Evolutionary conservation across 2,329 filamentous ascomycete genomes (phyloP).

Genomic region (Aspergillus oerlinghausenensis): DNA sequence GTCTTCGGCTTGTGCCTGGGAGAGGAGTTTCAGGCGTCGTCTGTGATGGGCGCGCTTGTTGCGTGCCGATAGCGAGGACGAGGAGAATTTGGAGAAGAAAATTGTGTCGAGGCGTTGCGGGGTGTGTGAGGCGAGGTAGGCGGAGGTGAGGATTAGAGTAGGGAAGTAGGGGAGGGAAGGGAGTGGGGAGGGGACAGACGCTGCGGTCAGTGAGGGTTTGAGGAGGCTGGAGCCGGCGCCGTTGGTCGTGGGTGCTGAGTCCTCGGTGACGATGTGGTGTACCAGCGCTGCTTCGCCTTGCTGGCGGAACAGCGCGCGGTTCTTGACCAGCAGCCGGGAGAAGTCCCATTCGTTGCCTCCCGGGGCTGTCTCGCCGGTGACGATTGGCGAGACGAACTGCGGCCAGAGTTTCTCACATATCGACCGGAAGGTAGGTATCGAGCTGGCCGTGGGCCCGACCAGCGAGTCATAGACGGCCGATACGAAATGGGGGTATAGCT

Average conservation of each 20-base stretch:
- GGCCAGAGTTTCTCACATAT: slow-evolving; percentile 77
- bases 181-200: slow-evolving; percentile 26
- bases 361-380: slow-evolving; percentile 56
- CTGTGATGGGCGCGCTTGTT: slow-evolving; percentile 43
- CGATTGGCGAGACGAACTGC: slow-evolving; percentile 73
- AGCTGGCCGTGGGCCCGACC: slow-evolving; percentile 72
- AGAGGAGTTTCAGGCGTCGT: slow-evolving; percentile 38
- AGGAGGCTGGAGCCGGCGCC: slow-evolving; percentile 3
- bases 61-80: slow-evolving; percentile 38
- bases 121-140: slow-evolving; percentile 46
- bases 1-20: slow-evolving; percentile 35
- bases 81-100: slow-evolving; percentile 48
- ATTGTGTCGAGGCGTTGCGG: slow-evolving; percentile 45
- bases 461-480: slow-evolving; percentile 84
- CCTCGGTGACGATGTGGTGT: slow-evolving; percentile 36
- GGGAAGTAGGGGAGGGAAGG: slow-evolving; percentile 43
- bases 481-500: slow-evolving; percentile 63
- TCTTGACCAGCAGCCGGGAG: slow-evolving; percentile 66
- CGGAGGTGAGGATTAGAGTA: slow-evolving; percentile 44
- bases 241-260: slow-evolving; percentile 12
- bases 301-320: slow-evolving; percentile 42
- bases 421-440: slow-evolving; percentile 66
- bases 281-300: slow-evolving; percentile 43
- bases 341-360: slow-evolving; percentile 63
- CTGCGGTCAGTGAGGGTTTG: slow-evolving; percentile 18